Percentiles rank a stretch among this genome's conserved stretches.
Conservation (phyloP, 1,139 yeast species). For the Protomyces inundatus region DNA sequence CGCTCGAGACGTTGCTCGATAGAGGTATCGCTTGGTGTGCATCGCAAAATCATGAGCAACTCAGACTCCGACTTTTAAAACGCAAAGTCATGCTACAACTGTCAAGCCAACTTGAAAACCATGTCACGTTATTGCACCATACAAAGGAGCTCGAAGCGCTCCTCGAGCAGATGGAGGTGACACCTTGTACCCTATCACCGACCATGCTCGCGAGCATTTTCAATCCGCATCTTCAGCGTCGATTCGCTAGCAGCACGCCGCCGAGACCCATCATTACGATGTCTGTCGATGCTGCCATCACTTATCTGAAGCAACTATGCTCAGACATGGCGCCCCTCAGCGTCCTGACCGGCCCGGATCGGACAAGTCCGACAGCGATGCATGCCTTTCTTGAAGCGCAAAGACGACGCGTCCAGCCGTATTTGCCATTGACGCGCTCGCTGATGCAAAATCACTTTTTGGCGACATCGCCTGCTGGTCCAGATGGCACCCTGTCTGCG, state of each 20-base stretch:
- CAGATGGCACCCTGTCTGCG: not conserved
- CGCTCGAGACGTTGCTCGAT: not conserved
- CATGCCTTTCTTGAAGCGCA: slow-evolving; percentile 5
- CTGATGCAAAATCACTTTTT: slow-evolving; percentile 12
- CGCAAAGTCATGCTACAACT: slow-evolving; percentile 1
- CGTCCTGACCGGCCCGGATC: not conserved
- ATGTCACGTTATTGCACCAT: not conserved
- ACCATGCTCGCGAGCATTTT: not conserved
- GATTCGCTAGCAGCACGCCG: slow-evolving; percentile 24
- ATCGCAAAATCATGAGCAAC: not conserved
- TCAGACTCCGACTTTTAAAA: not conserved
- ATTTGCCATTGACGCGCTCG: slow-evolving; percentile 7
- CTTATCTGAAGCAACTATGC: not conserved
- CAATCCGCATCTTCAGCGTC: slow-evolving; percentile 20
- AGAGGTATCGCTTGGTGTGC: slow-evolving; percentile 3
- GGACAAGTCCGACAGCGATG: slow-evolving; percentile 7
- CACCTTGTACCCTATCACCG: not conserved
- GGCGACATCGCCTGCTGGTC: not conserved
- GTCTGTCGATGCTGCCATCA: slow-evolving; percentile 13
- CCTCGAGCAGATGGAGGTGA: not conserved
- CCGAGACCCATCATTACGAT: slow-evolving; percentile 26
- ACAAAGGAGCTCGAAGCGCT: not conserved
- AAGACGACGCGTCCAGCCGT: slow-evolving; percentile 1
- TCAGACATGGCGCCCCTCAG: slow-evolving; percentile 11
- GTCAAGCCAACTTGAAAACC: not conserved